Evolutionary conservation across 768 basidiomycete genomes (phyloP).

Genomic region (Lactifluus pinguis): DNA sequence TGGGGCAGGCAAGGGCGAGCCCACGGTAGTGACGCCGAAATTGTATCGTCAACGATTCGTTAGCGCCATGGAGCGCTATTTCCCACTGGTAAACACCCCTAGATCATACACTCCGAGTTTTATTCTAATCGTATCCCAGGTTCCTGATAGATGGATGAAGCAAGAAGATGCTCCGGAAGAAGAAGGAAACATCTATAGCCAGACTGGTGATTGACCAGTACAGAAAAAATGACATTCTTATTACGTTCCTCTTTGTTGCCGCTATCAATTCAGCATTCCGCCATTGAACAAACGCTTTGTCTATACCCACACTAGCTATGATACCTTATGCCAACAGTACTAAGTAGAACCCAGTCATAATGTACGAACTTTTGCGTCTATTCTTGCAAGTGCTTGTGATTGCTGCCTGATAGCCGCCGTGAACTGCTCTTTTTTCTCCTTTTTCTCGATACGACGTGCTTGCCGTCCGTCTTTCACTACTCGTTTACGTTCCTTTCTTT

Average conservation of each 20-base stretch:
- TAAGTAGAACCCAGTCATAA: constrained; percentile 18
- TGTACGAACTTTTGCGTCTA: constrained; percentile 29
- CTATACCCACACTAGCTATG: constrained; percentile 11
- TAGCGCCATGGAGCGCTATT: constrained; percentile 84
- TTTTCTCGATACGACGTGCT: constrained; percentile 57
- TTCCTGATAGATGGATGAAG: constrained; percentile 90
- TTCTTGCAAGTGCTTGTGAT: constrained; percentile 38
- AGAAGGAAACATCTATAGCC: constrained; percentile 41
- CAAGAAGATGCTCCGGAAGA: constrained; percentile 71
- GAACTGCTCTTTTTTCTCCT: constrained; percentile 54
- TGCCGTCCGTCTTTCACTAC: constrained; percentile 61
- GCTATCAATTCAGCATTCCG: background rate
- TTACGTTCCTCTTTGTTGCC: background rate
- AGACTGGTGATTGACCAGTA: constrained; percentile 27
- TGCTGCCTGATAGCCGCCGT: constrained; percentile 54
- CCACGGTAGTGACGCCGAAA: constrained; percentile 93
- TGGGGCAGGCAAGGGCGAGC: constrained; percentile 74
- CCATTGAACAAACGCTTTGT: constrained; percentile 1
- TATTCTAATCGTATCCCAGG: constrained; percentile 34
- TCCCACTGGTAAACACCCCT: constrained; percentile 55
- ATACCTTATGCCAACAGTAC: constrained; percentile 1
- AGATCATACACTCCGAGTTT: background rate
- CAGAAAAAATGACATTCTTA: background rate
- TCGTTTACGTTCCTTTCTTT: constrained; percentile 62
- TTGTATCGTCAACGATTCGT: constrained; percentile 86